A percentile compares a stretch with the other conserved stretches of the same genome.
Evolutionary conservation across 1,284 basidiomycete genomes (phyloP).

Genomic region (Leccinum pachyderme): DNA sequence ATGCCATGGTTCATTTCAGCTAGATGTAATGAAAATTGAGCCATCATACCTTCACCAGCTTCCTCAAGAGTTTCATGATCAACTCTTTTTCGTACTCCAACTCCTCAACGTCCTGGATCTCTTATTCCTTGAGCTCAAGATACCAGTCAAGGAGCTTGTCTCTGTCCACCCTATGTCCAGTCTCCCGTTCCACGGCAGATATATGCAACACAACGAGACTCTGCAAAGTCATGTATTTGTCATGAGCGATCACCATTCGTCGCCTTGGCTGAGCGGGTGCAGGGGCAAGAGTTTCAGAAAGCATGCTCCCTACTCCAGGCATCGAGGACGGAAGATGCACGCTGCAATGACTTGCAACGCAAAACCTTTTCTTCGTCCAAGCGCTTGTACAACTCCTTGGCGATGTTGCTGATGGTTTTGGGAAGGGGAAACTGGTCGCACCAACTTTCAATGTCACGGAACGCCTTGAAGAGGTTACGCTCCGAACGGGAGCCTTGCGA

Average conservation of each 20-base stretch:
- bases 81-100: conserved; percentile 27
- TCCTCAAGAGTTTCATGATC: conserved; percentile 37
- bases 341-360: conserved; percentile 96
- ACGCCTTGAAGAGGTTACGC: conserved; percentile 83
- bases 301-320: conserved; percentile 37
- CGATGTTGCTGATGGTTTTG: conserved; percentile 92
- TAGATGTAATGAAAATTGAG: not conserved
- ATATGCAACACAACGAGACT: too few relatives aligned
- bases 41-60: conserved; percentile 62
- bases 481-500: conserved; percentile 77
- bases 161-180: too few relatives aligned
- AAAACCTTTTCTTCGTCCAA: conserved; percentile 94
- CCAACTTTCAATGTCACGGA: conserved; percentile 89
- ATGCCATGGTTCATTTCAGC: not conserved
- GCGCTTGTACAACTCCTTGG: conserved; percentile 96
- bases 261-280: too few relatives aligned
- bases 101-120: too few relatives aligned
- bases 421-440: conserved; percentile 95
- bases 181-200: too few relatives aligned
- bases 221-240: too few relatives aligned
- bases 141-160: too few relatives aligned
- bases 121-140: too few relatives aligned
- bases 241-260: too few relatives aligned
- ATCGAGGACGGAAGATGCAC: conserved; percentile 71
- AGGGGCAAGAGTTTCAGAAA: conserved; percentile 25